Evolutionary conservation across 148 eudicot species (phyloP).

Genomic region (Silene uniflora): DNA sequence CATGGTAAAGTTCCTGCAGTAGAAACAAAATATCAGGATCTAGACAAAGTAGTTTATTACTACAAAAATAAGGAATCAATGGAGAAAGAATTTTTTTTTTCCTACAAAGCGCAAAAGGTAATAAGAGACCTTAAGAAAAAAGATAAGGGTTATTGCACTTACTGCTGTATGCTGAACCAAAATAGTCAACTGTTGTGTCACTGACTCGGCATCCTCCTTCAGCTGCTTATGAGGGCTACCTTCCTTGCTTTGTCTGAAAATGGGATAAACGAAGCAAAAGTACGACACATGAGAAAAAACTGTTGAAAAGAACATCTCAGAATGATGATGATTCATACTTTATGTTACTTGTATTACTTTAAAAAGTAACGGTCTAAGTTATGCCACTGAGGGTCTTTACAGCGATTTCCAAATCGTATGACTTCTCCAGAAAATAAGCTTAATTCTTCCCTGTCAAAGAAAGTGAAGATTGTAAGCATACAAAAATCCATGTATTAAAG

Average conservation of each 20-base stretch:
- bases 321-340: neutral
- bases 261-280: neutral
- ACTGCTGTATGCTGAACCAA: conserved; percentile 86
- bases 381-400: conserved; percentile 99
- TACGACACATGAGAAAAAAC: neutral
- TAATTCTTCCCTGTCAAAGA: conserved; percentile 72
- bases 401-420: conserved; percentile 83
- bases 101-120: neutral
- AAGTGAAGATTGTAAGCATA: conserved; percentile 12
- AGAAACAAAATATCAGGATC: neutral
- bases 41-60: neutral
- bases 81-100: neutral
- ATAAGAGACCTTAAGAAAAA: neutral
- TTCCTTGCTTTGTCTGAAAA: conserved; percentile 43
- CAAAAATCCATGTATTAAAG: neutral
- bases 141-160: conserved; percentile 29
- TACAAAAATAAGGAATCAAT: neutral
- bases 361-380: conserved; percentile 66
- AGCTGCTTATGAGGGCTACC: conserved; percentile 51
- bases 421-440: conserved; percentile 77
- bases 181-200: conserved; percentile 51
- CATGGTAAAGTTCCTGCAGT: conserved; percentile 44
- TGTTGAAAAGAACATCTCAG: neutral
- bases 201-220: conserved; percentile 66
- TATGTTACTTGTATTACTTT: conserved; percentile 45